Conservation (phyloP, 2,329 filamentous ascomycete genomes). For the Coniochaeta ligniaria region DNA sequence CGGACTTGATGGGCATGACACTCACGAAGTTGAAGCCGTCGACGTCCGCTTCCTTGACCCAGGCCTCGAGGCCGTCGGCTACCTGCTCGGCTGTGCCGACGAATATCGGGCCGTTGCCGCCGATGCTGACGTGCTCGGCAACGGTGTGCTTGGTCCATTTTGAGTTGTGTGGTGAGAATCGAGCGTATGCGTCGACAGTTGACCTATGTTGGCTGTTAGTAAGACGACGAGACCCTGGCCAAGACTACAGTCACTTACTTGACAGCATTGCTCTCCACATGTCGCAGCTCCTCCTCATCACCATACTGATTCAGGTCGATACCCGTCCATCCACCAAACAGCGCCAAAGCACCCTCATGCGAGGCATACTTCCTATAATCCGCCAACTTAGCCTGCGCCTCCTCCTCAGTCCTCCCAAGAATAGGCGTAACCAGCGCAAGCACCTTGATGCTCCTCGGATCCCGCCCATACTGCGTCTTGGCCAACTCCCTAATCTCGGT, state of each 20-base stretch:
- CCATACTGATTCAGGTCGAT: conserved; percentile 35
- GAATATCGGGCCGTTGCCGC: conserved; percentile 57
- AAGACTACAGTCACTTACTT: conserved; percentile 22
- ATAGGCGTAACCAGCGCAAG: conserved; percentile 60
- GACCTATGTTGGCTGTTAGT: conserved; percentile 5
- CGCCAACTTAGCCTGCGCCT: conserved; percentile 55
- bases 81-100: conserved; percentile 60
- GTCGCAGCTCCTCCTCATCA: conserved; percentile 28
- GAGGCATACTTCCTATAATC: conserved; percentile 55
- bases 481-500: conserved; percentile 55
- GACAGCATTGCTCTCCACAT: conserved; percentile 31
- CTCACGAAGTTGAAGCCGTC: conserved; percentile 65
- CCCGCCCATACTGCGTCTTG: conserved; percentile 41
- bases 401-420: conserved; percentile 57
- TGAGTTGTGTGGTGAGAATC: conserved; percentile 8
- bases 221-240: neutral
- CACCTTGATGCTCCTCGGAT: conserved; percentile 58
- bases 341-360: conserved; percentile 55
- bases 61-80: conserved; percentile 59
- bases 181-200: conserved; percentile 11
- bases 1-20: no score
- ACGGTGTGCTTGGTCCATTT: conserved; percentile 70
- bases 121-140: conserved; percentile 60
- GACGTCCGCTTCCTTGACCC: conserved; percentile 62
- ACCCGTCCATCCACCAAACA: conserved; percentile 70